These are phyloP conservation scores for Beauveria rudraprayagi DNA, from an alignment of 2,329 filamentous ascomycete species.

Conservation along the genomic window DNA sequence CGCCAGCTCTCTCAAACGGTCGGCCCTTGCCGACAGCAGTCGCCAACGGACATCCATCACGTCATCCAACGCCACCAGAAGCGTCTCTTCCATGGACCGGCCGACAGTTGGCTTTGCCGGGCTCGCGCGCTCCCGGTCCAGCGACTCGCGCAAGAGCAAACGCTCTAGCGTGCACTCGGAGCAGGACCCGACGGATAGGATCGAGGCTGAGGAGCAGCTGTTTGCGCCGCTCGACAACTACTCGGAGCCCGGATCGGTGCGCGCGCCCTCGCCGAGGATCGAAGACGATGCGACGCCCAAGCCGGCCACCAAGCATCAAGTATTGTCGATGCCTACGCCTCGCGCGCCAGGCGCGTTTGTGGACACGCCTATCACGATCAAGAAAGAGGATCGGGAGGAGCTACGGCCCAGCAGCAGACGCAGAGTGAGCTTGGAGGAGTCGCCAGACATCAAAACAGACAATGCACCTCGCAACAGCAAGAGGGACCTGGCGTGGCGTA, in stretches of 20 bases:
- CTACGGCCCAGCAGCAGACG: not conserved
- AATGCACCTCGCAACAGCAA: constrained; percentile 20
- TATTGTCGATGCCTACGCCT: constrained; percentile 43
- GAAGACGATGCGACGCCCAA: constrained; percentile 36
- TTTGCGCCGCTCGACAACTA: constrained; percentile 48
- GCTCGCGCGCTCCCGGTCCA: constrained; percentile 34
- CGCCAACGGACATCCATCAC: constrained; percentile 4
- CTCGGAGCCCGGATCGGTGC: constrained; percentile 47
- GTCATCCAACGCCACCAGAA: constrained; percentile 7
- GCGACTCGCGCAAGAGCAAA: constrained; percentile 41
- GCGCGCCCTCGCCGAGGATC: constrained; percentile 37
- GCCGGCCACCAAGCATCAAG: constrained; percentile 32
- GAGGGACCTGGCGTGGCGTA: constrained; percentile 18
- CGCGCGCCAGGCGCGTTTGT: constrained; percentile 48
- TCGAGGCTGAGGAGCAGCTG: constrained; percentile 47
- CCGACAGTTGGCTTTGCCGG: constrained; percentile 41
- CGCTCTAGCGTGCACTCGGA: constrained; percentile 43
- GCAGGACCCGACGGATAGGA: constrained; percentile 46
- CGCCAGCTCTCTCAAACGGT: constrained; percentile 8
- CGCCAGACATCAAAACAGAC: constrained; percentile 14
- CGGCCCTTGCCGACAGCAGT: not conserved
- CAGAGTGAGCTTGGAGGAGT: constrained; percentile 1
- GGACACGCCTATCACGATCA: constrained; percentile 44
- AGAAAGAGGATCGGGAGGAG: constrained; percentile 21
- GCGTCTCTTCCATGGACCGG: constrained; percentile 15